phyloP scores from a whole-genome alignment of 2,329 filamentous ascomycete species.

The Diaporthe batatas region DNA sequence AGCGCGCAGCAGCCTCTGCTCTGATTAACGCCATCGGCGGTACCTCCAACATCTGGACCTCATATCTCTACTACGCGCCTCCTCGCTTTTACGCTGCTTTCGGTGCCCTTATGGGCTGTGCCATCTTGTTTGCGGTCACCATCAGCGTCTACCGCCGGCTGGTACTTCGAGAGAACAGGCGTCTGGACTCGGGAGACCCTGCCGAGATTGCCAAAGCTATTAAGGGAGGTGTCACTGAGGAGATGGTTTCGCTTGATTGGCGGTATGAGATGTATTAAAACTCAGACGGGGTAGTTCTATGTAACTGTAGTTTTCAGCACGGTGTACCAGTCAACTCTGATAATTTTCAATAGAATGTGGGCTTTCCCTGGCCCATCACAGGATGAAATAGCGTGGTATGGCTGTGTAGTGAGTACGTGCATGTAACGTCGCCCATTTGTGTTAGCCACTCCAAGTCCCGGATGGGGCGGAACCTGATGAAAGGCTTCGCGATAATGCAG shows the following conservation, averaged over 20 bases:
- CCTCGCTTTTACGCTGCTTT: constrained; percentile 58
- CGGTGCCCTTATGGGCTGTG: constrained; percentile 53
- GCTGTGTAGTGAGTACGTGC: neutral
- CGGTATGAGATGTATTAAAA: constrained; percentile 58
- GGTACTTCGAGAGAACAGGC: constrained; percentile 54
- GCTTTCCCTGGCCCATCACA: neutral
- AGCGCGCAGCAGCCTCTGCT: constrained; percentile 57
- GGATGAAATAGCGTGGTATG: neutral
- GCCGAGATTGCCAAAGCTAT: constrained; percentile 54
- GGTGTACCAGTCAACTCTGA: neutral
- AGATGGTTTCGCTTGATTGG: constrained; percentile 58
- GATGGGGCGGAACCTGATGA: neutral
- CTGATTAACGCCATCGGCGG: constrained; percentile 56
- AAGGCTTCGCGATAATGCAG: too few relatives aligned
- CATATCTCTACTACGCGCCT: constrained; percentile 53
- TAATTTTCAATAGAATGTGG: neutral
- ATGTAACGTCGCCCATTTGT: too few relatives aligned
- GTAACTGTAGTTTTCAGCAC: neutral
- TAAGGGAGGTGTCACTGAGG: constrained; percentile 57
- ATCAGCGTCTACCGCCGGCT: constrained; percentile 55
- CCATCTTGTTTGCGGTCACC: constrained; percentile 50
- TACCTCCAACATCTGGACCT: constrained; percentile 53
- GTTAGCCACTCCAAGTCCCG: neutral
- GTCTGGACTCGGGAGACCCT: constrained; percentile 54
- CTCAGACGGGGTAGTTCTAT: neutral